Base-by-base conservation (phyloP, 164 flowering plant species). In the Kalanchoe fedtschenkoi region DNA sequence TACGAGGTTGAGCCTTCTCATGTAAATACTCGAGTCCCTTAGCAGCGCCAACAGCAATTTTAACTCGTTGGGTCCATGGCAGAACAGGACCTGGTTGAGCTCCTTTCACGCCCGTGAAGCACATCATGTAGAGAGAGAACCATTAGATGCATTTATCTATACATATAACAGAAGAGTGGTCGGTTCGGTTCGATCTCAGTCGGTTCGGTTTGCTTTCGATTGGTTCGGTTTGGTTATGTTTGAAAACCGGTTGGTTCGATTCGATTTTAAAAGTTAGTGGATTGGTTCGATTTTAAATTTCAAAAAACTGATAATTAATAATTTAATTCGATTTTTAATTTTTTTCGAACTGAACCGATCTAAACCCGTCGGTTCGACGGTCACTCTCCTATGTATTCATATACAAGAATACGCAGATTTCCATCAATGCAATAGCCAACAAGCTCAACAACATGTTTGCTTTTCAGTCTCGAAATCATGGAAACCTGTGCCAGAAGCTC, bases 11-110 rank as follows among this genome's bases (percentile, higher is more conserved):
- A 21, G 89, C 84, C 71, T 83, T 87, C 66, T 87, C 96, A 71
- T 89, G 95, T 60, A 89, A 71, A 68, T 83, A 87, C 64, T 87
- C 96, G 17, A 87, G 88, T 54, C 96, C 96, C 75, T 71, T 85
- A 29, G 96, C 89, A 6, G 91, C 89, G 16, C 93, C 93, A 43
- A 89, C 85, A 68, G 93, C 93, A 74, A 89, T 89, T 71, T 85
- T 87, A n/a, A 89, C 96, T 64, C 93, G 74, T 65, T 85, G 93
- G 21, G 80, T 68, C 96, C 96, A 89, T 66, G 91, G 77, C 32
- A 89, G 73, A 68, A 83, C 83, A 15, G 85, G 85, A 71, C 89
- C 95, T 19, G 89, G 95, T 63, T 83, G 83, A 43, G 96, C 85
- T 60, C 91, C 96, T 77, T 83, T 85, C 11, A 83, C 87, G 43